phyloP scores from a whole-genome alignment of 2,329 filamentous ascomycete genomes.

The Cyphellophora attinorum region DNA sequence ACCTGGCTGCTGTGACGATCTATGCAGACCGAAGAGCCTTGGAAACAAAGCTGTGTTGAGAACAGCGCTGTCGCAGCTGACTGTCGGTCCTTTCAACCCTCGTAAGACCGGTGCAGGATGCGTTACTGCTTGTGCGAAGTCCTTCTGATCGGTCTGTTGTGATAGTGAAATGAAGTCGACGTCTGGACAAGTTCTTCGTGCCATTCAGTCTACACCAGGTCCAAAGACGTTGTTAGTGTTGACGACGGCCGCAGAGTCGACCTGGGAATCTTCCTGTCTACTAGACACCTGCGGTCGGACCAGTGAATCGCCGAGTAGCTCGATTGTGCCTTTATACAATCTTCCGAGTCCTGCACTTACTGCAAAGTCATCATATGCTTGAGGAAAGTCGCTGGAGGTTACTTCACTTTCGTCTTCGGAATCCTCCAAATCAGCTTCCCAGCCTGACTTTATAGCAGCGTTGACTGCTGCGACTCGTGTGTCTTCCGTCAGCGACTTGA shows the following conservation, averaged over 20 bases:
- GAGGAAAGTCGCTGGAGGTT: conserved; percentile 4
- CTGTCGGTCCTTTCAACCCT: too few species aligned
- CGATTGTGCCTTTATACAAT: conserved; percentile 16
- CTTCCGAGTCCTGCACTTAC: conserved; percentile 8
- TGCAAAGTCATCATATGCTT: conserved; percentile 9
- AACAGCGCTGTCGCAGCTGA: too few species aligned
- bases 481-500: conserved; percentile 29
- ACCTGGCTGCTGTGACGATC: not conserved
- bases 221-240: too few species aligned
- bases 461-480: conserved; percentile 15
- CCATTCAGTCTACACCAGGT: too few species aligned
- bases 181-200: too few species aligned
- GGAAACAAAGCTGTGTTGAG: too few species aligned
- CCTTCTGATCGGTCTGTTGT: too few species aligned
- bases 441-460: conserved; percentile 11
- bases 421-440: conserved; percentile 6
- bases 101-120: too few species aligned
- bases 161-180: too few species aligned
- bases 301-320: conserved; percentile 18
- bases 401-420: conserved; percentile 5
- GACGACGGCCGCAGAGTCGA: too few species aligned
- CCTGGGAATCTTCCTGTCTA: too few species aligned
- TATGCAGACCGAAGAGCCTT: conserved; percentile 1
- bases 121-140: too few species aligned
- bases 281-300: not conserved